Evolutionary conservation across 2,329 filamentous ascomycete species (phyloP), one percentile per base, ranked within the genome.

Genomic region (Sphaerulina populicola): DNA sequence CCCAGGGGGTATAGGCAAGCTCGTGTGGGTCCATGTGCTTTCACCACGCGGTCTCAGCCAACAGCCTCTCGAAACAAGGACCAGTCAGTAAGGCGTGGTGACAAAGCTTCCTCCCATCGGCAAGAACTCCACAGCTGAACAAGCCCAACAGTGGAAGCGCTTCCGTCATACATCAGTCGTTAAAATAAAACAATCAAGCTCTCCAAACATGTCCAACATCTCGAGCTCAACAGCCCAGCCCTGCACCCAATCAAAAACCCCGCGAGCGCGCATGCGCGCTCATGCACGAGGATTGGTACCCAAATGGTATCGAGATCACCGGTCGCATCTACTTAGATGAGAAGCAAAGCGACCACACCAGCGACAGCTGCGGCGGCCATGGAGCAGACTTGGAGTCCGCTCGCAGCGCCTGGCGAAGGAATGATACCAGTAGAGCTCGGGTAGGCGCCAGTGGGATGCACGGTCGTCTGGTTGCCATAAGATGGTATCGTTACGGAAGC

Each of bases 331-430:
- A 38, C 46, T 40, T 48, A 48, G 37, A 48, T 35, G 44, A 55
- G 42, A 44, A 58, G 47, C 30, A 60, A 50, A 47, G 55, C 57
- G 37, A 58, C 48, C 51, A 60, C 43, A 18, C 60, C 60, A 27
- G 49, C 47, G 37, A 52, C 44, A 18, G 55, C 57, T 23, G 54
- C 60, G n/a, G 60, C 35, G 38, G 52, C 51, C 31, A 57, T 39
- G 2, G 50, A 53, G 15, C 56, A 53, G 12, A 52, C 44, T 27
- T 49, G 47, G 27, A 61, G 43, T n/a, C 49, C 50, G 42, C 52
- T 51, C 23, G 60, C 57, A 18, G 48, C 55, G 44, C 57, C 57
- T 12, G 47, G 48, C 6, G 48, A 56, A 29, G 55, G 14, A 14
- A 48, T 43, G 38, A 48, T 39, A 18, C 51, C 47, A 36, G 57